Base-by-base conservation (phyloP, 140 eudicot genomes). In the Erigeron philadelphicus region DNA sequence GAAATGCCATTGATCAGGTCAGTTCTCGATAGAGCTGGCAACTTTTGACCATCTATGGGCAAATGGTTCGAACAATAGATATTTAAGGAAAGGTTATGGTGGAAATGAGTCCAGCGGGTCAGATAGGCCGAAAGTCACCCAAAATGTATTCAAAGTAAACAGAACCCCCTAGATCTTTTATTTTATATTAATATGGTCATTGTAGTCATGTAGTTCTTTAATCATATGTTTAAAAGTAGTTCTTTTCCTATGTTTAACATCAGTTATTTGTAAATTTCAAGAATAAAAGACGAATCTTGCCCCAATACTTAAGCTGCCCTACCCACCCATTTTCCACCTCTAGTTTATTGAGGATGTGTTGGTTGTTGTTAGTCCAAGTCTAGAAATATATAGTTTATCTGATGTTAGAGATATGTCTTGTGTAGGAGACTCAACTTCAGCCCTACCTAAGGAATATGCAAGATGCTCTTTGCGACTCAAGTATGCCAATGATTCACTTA, bases 371-470 rank as follows among this genome's bases (percentile, higher is more conserved):
- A 49, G 17, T 15, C 45, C 6, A 18, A 50, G 56, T 12, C 23
- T 11, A 54, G 72, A 67, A 61, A 43, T n/a, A 40, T 66, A 9
- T 59, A 12, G 50, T 61, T 35, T 50, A 19, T 62, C 55, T 72
- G 54, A 61, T 12, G 13, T 19, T 17, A 49, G 31, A 43, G 21
- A 43, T 62, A 12, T 17, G 21, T 76, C 45, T 75, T 54, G 61
- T 88, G 88, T 90, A 90, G 95, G 99, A 94, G 85, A 84, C 99
- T n/a, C 97, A 89, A 70, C 90, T 87, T 78, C 66, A 74, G 52
- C 89, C 99, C 61, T 82, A 94, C 73, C 74, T 68, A 64, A 83
- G 99, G 79, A 94, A 89, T 74, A 73, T 85, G 31, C 88, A 84
- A 78, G 99, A 94, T 72, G 81, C 84, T 55, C 89, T 94, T 53